phyloP scores from a whole-genome alignment of 345 rosid species.

The Fremontodendron californicum region DNA sequence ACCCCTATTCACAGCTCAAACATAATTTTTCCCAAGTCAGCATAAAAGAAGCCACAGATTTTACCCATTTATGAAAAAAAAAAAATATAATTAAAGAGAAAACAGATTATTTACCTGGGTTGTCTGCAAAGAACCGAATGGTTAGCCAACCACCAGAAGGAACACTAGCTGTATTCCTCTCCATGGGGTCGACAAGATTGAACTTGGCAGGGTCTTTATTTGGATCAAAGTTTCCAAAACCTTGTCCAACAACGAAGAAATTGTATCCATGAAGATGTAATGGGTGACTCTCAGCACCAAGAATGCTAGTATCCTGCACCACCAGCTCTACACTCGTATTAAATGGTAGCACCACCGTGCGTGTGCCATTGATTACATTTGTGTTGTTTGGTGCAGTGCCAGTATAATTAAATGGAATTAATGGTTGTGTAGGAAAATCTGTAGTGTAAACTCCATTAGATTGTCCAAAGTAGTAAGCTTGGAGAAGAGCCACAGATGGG shows the following conservation, averaged over 20 bases:
- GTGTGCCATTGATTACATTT: conserved; percentile 31
- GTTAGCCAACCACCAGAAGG: conserved; percentile 37
- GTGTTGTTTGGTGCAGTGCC: conserved; percentile 33
- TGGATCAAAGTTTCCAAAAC: conserved; percentile 34
- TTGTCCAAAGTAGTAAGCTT: conserved; percentile 36
- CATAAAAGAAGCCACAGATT: not conserved
- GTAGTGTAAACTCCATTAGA: conserved; percentile 35
- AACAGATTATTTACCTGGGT: conserved; percentile 30
- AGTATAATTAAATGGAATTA: conserved; percentile 27
- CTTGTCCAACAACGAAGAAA: conserved; percentile 34
- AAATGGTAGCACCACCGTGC: conserved; percentile 23
- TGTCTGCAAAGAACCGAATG: conserved; percentile 34
- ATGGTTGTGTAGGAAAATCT: conserved; percentile 33
- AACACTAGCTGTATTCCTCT: conserved; percentile 33
- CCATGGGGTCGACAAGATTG: conserved; percentile 34
- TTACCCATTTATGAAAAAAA: not conserved
- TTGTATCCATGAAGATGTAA: conserved; percentile 38
- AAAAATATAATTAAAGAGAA: not conserved
- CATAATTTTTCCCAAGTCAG: not conserved
- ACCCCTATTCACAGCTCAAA: conserved; percentile 22
- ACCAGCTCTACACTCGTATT: conserved; percentile 39
- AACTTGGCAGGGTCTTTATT: conserved; percentile 26
- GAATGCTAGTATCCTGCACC: conserved; percentile 32
- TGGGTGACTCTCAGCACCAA: conserved; percentile 35
- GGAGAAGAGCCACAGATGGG: conserved; percentile 41